Percentiles rank a stretch among this genome's conserved stretches.
These are phyloP conservation scores for Cladosporium sp. DNA, from an alignment of 2,329 filamentous ascomycete species.

Conservation along the genomic window DNA sequence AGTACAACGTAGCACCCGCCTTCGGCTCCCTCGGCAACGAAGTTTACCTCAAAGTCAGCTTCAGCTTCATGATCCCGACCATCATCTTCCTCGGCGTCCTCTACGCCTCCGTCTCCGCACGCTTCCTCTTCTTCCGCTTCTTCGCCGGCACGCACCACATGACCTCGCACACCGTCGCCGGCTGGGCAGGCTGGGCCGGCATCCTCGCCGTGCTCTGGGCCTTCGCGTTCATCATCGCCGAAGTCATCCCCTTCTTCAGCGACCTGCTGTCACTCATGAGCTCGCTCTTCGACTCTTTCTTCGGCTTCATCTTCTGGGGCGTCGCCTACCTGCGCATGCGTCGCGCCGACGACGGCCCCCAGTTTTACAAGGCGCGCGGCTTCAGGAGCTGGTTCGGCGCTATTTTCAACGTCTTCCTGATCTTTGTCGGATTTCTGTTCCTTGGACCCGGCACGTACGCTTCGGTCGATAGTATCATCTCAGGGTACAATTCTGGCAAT, in stretches of 20 bases:
- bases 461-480: conserved; percentile 69
- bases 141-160: conserved; percentile 80
- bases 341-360: conserved; percentile 59
- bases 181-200: conserved; percentile 75
- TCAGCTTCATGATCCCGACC: conserved; percentile 94
- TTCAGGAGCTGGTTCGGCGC: conserved; percentile 56
- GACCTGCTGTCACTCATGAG: conserved; percentile 74
- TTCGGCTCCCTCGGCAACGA: conserved; percentile 78
- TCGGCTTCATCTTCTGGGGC: conserved; percentile 95
- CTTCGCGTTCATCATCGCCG: conserved; percentile 87
- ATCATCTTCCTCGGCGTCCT: conserved; percentile 88
- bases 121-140: conserved; percentile 88
- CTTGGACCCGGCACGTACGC: conserved; percentile 78
- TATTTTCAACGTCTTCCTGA: conserved; percentile 71
- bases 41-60: conserved; percentile 81
- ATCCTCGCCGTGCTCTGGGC: conserved; percentile 78
- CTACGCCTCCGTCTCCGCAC: conserved; percentile 85
- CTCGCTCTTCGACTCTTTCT: conserved; percentile 90
- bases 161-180: conserved; percentile 74
- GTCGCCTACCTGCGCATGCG: conserved; percentile 78
- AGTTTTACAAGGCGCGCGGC: conserved; percentile 55
- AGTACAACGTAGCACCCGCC: conserved; percentile 84
- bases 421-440: conserved; percentile 76
- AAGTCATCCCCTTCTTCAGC: conserved; percentile 91
- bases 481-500: conserved; percentile 64